These are phyloP conservation scores for Juglanconis juglandina DNA, from an alignment of 2,329 filamentous ascomycete genomes.

Conservation along the genomic window DNA sequence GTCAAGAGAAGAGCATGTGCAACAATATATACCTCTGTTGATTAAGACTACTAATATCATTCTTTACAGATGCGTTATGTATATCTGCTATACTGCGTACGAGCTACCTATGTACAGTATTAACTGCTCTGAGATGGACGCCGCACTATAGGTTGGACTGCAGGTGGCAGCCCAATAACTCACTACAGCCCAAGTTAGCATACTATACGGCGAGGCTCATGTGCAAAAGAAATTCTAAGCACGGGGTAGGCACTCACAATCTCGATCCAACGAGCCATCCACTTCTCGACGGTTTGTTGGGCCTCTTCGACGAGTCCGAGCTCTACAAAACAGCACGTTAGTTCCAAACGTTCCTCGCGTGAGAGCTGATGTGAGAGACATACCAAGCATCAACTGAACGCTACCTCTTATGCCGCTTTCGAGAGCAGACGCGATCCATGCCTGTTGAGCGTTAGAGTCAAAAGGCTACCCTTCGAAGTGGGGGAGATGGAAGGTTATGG, in stretches of 20 bases:
- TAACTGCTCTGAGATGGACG: background rate
- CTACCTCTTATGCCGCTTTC: slow-evolving; percentile 65
- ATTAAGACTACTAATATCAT: background rate
- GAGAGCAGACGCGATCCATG: slow-evolving; percentile 65
- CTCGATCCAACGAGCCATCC: slow-evolving; percentile 67
- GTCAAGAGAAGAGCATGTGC: too few relatives aligned
- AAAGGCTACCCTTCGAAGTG: background rate
- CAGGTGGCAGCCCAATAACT: background rate
- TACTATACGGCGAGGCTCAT: background rate
- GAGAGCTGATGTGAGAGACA: slow-evolving; percentile 11
- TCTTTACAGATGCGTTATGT: too few relatives aligned
- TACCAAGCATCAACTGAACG: slow-evolving; percentile 59
- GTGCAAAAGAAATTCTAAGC: background rate
- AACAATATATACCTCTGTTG: background rate
- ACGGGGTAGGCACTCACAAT: slow-evolving; percentile 27
- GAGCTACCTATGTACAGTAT: too few relatives aligned
- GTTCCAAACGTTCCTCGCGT: background rate
- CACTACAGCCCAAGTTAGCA: background rate
- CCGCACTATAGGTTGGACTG: background rate
- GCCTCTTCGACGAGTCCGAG: slow-evolving; percentile 68
- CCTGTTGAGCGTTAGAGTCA: slow-evolving; percentile 24
- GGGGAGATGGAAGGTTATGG: background rate
- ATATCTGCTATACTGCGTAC: too few relatives aligned
- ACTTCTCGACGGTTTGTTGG: slow-evolving; percentile 59
- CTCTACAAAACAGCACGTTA: slow-evolving; percentile 31